Conservation (phyloP, 768 basidiomycete genomes). For the Cystobasidium onofrii region DNA sequence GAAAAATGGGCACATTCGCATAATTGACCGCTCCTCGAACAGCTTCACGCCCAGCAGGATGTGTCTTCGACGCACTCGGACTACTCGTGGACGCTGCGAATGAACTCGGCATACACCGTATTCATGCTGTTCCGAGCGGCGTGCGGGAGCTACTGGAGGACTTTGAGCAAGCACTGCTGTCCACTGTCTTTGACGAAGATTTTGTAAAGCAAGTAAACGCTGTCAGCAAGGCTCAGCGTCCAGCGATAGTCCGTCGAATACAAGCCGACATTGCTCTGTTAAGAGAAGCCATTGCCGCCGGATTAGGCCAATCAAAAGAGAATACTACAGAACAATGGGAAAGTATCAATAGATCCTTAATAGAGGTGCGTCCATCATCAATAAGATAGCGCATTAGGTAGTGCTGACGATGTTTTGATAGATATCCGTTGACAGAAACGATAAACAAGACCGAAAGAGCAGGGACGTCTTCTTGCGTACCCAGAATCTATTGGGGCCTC, state of each 20-base stretch:
- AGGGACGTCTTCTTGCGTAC: not conserved
- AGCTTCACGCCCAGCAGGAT: not conserved
- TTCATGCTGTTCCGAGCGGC: not conserved
- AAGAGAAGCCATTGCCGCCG: not conserved
- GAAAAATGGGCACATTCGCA: too few species aligned
- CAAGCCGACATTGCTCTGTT: slow-evolving; percentile 6
- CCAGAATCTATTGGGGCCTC: slow-evolving; percentile 14
- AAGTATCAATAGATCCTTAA: not conserved
- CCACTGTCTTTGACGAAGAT: not conserved
- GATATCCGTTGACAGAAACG: not conserved
- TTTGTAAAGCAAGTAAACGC: not conserved
- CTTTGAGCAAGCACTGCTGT: not conserved
- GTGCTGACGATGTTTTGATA: not conserved
- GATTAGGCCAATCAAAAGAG: not conserved
- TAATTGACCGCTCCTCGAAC: not conserved
- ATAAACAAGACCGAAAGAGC: not conserved
- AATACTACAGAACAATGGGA: not conserved
- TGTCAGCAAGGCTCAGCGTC: not conserved
- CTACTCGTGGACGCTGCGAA: not conserved
- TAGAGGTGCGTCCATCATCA: not conserved
- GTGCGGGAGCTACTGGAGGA: not conserved
- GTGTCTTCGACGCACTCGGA: not conserved
- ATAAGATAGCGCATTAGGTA: too few species aligned
- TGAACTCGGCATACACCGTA: not conserved
- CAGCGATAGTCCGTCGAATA: not conserved